Conservation (phyloP, 139 green algal species). For the Raphidocelis subcapitata region DNA sequence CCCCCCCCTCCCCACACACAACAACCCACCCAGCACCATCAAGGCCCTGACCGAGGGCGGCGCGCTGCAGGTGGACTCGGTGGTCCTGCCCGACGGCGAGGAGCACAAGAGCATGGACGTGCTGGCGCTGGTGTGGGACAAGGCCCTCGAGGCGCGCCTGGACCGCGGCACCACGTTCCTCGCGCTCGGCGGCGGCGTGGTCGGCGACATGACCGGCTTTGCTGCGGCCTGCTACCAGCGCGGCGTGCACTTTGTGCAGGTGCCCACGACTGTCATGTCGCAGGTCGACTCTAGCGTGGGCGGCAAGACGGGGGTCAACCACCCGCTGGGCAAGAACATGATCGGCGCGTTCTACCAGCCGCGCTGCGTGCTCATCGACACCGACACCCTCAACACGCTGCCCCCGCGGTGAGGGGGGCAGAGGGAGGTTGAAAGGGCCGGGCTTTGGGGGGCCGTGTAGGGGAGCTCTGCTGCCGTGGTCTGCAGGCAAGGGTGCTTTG, state of each 20-base stretch:
- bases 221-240: conserved; percentile 94
- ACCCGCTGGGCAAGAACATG: conserved; percentile 99
- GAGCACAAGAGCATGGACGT: conserved; percentile 92
- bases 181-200: conserved; percentile 94
- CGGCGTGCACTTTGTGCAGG: conserved; percentile 91
- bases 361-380: conserved; percentile 91
- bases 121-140: conserved; percentile 79
- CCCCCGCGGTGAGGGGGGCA: conserved; percentile 78
- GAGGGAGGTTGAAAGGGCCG: too few species aligned
- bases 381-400: conserved; percentile 82
- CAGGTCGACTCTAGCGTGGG: conserved; percentile 98
- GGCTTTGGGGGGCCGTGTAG: too few species aligned
- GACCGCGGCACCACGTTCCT: conserved; percentile 93
- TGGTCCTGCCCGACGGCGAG: conserved; percentile 94
- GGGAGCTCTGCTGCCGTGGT: too few species aligned
- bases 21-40: conserved; percentile 13
- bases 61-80: conserved; percentile 72
- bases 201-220: conserved; percentile 99
- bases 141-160: conserved; percentile 79
- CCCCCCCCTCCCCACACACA: too few species aligned
- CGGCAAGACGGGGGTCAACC: conserved; percentile 98
- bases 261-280: conserved; percentile 97
- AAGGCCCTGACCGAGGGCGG: too few species aligned
- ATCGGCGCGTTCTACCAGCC: conserved; percentile 98
- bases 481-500: too few species aligned